Conservation (phyloP, 176 grass and related monocot species). For the Thinopyrum elongatum region DNA sequence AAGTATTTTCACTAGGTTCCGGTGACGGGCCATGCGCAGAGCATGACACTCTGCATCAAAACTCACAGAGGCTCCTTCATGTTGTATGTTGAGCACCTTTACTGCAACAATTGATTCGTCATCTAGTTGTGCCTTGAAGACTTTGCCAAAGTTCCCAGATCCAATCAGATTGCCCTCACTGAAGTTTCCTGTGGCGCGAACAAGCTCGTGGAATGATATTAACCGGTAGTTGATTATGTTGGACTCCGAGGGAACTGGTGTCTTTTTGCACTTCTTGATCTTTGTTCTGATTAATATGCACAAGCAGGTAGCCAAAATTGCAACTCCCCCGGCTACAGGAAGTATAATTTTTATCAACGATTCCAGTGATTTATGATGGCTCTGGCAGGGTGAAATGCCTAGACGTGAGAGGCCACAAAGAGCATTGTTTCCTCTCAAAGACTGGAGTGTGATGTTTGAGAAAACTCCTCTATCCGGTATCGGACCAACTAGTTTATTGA, state of each 20-base stretch:
- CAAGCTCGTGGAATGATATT: slow-evolving; percentile 43
- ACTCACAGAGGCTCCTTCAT: slow-evolving; percentile 15
- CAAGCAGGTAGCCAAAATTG: slow-evolving; percentile 13
- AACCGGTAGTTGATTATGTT: slow-evolving; percentile 18
- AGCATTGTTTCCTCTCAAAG: slow-evolving; percentile 5
- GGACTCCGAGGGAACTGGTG: neutral
- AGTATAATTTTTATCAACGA: neutral
- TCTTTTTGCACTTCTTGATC: neutral
- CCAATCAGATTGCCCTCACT: slow-evolving; percentile 36
- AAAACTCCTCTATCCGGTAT: slow-evolving; percentile 10
- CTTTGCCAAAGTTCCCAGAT: slow-evolving; percentile 36
- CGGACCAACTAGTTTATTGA: slow-evolving; percentile 27
- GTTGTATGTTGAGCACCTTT: slow-evolving; percentile 39
- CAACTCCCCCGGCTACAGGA: slow-evolving; percentile 1
- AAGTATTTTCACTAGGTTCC: slow-evolving; percentile 47
- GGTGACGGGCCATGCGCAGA: slow-evolving; percentile 36
- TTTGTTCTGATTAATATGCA: neutral
- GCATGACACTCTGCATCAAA: slow-evolving; percentile 42
- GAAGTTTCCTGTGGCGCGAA: slow-evolving; percentile 41
- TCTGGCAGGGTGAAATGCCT: slow-evolving; percentile 4
- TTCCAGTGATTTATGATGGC: neutral
- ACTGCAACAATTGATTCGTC: slow-evolving; percentile 29
- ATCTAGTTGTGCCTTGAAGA: slow-evolving; percentile 45
- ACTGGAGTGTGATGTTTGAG: slow-evolving; percentile 15
- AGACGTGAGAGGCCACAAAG: neutral